Evolutionary conservation across 148 eudicot genomes (phyloP).

Genomic region (Silene conica): DNA sequence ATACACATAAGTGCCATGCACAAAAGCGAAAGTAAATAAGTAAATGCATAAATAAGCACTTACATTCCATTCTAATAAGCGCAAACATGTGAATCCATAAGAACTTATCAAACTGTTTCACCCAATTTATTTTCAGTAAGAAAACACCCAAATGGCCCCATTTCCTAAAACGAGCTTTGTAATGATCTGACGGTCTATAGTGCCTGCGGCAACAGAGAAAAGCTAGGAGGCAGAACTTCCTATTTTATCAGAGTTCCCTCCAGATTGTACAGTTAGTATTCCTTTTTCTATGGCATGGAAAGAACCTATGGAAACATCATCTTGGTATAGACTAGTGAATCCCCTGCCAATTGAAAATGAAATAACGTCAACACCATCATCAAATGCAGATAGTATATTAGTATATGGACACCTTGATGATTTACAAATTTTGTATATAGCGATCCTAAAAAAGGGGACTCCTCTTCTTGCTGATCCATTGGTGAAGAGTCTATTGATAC

Average conservation of each 20-base stretch:
- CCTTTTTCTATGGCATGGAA: slow-evolving; percentile 17
- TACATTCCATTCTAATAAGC: too few relatives aligned
- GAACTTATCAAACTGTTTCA: too few relatives aligned
- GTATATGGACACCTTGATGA: not conserved
- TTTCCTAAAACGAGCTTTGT: not conserved
- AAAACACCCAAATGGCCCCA: not conserved
- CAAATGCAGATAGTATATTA: slow-evolving; percentile 6
- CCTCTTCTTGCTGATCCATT: slow-evolving; percentile 14
- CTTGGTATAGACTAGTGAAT: not conserved
- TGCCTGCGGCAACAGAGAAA: slow-evolving; percentile 9
- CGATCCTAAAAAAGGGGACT: slow-evolving; percentile 1
- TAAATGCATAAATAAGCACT: too few relatives aligned
- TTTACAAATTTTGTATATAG: slow-evolving; percentile 8
- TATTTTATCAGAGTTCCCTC: not conserved
- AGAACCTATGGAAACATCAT: slow-evolving; percentile 6
- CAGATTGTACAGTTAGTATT: not conserved
- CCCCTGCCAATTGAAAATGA: not conserved
- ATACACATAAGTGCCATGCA: not conserved
- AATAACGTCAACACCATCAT: slow-evolving; percentile 15
- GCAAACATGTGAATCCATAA: too few relatives aligned
- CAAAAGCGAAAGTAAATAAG: not conserved
- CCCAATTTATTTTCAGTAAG: too few relatives aligned
- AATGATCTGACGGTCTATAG: not conserved
- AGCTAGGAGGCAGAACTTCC: slow-evolving; percentile 13
- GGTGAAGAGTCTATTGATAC: too few relatives aligned